Base-by-base conservation (phyloP, 1,284 basidiomycete species). In the Trichosporon ovoides region DNA sequence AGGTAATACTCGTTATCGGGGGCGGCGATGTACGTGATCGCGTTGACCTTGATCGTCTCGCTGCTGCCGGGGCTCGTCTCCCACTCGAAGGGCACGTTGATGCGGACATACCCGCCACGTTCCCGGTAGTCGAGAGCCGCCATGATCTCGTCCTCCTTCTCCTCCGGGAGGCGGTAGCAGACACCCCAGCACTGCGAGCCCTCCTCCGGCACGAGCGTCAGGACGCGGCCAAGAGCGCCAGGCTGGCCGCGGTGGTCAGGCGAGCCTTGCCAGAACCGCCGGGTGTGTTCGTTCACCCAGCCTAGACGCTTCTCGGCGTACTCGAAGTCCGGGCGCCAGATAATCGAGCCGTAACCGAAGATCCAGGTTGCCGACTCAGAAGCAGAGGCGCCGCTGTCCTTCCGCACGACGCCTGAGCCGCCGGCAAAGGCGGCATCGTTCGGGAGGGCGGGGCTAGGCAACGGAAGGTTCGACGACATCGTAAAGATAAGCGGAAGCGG, bases 241-340 rank as follows among this genome's bases (percentile, higher is more conserved):
- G 71, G 72, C 22, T 70, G 73, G 38, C 76, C 76, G 16, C 76
- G 64, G 59, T 77, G 76, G 63, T 77, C 76, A 13, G 72, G 70
- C 3, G 72, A 74, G 12, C 72, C 74, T 54, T 77, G 76, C 28
- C 72, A 74, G 57, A 77, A 77, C 5, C 74, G 66, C 5, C 76
- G 63, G 64, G 71, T 74, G 61, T 75, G 64, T 55, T 73, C 68
- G 6, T 88, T 83, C 52, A 91, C 79, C 36, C 76, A 59, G 7
- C 55, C 58, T 0, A 53, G 55, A 4, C 53, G 49, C 52, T 55
- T 55, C 33, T 57, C 57, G 22, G 43, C 38, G 43, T 49, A 54
- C 11, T 58, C 58, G 33, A 62, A 62, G 37, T 62, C 61, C 19
- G 61, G 61, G 35, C 61, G 61, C 61, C 61, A 62, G 55, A 62